Conservation (phyloP, 108 stramenopile species). For the Nitzschia sp. region DNA sequence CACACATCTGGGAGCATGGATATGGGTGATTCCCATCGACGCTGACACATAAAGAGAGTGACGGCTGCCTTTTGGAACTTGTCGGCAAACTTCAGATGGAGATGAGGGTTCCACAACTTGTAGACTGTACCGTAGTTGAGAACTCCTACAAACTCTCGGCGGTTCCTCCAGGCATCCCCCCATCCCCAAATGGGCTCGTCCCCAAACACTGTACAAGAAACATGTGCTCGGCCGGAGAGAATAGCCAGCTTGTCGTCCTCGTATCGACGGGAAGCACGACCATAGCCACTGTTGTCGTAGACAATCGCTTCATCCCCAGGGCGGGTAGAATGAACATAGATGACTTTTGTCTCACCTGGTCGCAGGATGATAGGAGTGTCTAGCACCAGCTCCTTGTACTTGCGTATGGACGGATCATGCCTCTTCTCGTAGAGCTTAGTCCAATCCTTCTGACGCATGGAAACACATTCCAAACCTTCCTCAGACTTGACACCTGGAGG, state of each 20-base stretch:
- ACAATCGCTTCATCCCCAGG: conserved; percentile 80
- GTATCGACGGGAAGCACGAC: conserved; percentile 44
- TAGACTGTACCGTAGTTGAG: conserved; percentile 76
- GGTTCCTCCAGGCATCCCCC: conserved; percentile 86
- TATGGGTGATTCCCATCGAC: conserved; percentile 63
- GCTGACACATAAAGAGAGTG: conserved; percentile 66
- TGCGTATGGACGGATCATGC: conserved; percentile 47
- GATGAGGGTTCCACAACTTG: conserved; percentile 76
- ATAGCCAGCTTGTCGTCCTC: conserved; percentile 76
- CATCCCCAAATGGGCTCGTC: conserved; percentile 74
- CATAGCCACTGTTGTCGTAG: conserved; percentile 66
- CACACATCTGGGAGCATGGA: conserved; percentile 75
- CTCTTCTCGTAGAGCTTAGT: conserved; percentile 74
- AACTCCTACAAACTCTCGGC: conserved; percentile 78
- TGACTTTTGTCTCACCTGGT: conserved; percentile 66
- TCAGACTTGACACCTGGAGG: background rate
- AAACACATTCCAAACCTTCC: conserved; percentile 16
- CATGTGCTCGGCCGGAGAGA: conserved; percentile 74
- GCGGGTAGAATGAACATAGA: conserved; percentile 80
- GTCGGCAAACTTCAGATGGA: conserved; percentile 56
- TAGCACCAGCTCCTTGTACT: conserved; percentile 63
- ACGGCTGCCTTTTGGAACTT: conserved; percentile 52
- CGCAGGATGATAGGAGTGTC: conserved; percentile 62
- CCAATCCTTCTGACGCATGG: conserved; percentile 50
- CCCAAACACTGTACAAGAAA: conserved; percentile 66